phyloP scores from a whole-genome alignment of 1,284 basidiomycete species.

The Austroboletus novae-zelandiae region DNA sequence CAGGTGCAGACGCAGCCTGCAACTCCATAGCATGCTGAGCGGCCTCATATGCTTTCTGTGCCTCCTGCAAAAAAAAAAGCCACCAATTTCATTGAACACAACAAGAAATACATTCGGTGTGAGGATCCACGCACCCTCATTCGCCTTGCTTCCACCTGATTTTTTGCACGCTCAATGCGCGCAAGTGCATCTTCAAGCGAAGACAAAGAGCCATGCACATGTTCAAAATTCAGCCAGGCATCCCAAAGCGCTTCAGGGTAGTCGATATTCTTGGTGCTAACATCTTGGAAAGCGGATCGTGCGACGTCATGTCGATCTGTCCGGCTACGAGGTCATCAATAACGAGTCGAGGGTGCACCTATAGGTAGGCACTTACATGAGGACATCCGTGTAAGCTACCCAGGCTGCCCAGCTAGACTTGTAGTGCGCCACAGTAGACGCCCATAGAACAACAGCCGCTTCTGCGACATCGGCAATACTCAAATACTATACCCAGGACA shows the following conservation, averaged over 20 bases:
- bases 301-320: conserved; percentile 57
- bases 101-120: neutral
- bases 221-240: conserved; percentile 85
- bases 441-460: conserved; percentile 59
- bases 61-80: conserved; percentile 45
- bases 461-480: conserved; percentile 48
- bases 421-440: conserved; percentile 59
- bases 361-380: conserved; percentile 51
- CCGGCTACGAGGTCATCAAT: conserved; percentile 40
- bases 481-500: conserved; percentile 39
- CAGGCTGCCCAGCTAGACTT: conserved; percentile 71
- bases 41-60: conserved; percentile 52
- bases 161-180: conserved; percentile 65
- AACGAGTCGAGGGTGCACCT: neutral
- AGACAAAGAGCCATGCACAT: conserved; percentile 71
- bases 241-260: conserved; percentile 94
- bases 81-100: neutral
- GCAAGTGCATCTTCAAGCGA: conserved; percentile 69
- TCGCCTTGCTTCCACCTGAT: conserved; percentile 60
- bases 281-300: conserved; percentile 62
- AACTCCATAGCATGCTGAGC: conserved; percentile 49
- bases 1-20: conserved; percentile 38
- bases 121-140: conserved; percentile 52
- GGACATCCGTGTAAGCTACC: conserved; percentile 62
- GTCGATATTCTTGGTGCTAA: conserved; percentile 72